These are phyloP conservation scores for Solanum hybrid DNA, from an alignment of 305 asterid species.

Conservation along the genomic window DNA sequence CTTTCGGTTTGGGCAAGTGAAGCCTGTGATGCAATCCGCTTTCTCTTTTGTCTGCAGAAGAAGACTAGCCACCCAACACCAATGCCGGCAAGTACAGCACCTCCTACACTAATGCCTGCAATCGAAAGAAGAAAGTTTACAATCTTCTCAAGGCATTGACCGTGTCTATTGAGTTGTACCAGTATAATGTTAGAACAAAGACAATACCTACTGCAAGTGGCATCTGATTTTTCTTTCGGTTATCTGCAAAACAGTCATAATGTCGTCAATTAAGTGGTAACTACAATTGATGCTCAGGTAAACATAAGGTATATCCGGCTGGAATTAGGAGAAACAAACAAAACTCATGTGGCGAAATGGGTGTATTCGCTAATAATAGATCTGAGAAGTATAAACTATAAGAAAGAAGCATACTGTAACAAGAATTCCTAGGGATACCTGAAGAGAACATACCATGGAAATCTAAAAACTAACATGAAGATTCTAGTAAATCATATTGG, in stretches of 20 bases:
- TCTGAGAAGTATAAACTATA: background rate
- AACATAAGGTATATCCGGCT: background rate
- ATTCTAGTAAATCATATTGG: background rate
- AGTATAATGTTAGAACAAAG: background rate
- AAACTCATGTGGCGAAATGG: background rate
- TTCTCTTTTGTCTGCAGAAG: conserved; percentile 43
- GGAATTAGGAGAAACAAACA: background rate
- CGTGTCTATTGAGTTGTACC: background rate
- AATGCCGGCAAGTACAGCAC: conserved; percentile 55
- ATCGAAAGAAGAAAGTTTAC: conserved; percentile 6
- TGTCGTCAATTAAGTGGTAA: background rate
- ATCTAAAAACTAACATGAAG: background rate
- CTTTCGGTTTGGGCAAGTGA: conserved; percentile 17
- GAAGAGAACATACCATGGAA: conserved; percentile 7
- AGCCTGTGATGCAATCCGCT: conserved; percentile 20
- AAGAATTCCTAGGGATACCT: conserved; percentile 5
- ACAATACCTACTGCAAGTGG: conserved; percentile 5
- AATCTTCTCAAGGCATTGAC: background rate
- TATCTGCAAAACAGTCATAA: background rate
- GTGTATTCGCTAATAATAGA: background rate
- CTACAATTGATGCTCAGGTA: background rate
- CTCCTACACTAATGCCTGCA: conserved; percentile 48
- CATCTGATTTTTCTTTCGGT: background rate
- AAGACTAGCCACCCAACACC: conserved; percentile 48
- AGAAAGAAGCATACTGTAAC: background rate